Percentiles rank a stretch among this genome's conserved stretches.
phyloP scores from a whole-genome alignment of 352 stramenopile species.

The Phytophthora hybrid region DNA sequence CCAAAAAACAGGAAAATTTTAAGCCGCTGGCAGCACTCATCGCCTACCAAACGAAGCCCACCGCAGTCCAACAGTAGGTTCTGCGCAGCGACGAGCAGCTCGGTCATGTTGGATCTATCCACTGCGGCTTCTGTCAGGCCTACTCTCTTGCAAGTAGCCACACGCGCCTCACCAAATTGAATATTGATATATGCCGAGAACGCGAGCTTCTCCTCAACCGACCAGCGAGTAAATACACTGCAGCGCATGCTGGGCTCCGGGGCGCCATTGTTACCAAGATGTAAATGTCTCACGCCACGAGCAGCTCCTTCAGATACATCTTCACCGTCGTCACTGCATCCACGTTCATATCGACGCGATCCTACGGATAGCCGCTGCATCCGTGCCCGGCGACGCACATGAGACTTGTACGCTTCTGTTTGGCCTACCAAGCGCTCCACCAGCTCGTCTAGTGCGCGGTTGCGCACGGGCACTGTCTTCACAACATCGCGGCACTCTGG shows the following conservation, averaged over 20 bases:
- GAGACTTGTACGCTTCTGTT: slow-evolving; percentile 63
- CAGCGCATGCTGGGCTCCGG: slow-evolving; percentile 35
- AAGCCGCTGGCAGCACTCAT: slow-evolving; percentile 65
- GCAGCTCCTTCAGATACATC: slow-evolving; percentile 34
- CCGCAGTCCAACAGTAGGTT: slow-evolving; percentile 73
- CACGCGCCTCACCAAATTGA: slow-evolving; percentile 74
- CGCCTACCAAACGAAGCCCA: slow-evolving; percentile 51
- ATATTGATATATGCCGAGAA: slow-evolving; percentile 55
- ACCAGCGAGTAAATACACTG: slow-evolving; percentile 68
- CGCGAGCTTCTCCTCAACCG: slow-evolving; percentile 48
- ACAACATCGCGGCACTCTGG: slow-evolving; percentile 78
- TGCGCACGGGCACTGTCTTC: slow-evolving; percentile 75
- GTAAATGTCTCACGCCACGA: slow-evolving; percentile 31
- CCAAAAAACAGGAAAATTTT: slow-evolving; percentile 85
- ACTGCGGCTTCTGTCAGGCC: slow-evolving; percentile 73
- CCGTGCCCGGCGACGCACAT: slow-evolving; percentile 44
- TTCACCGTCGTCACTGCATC: slow-evolving; percentile 19
- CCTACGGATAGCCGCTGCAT: slow-evolving; percentile 36
- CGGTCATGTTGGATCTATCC: slow-evolving; percentile 54
- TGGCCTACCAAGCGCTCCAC: slow-evolving; percentile 74
- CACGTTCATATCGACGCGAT: slow-evolving; percentile 20
- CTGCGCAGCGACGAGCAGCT: slow-evolving; percentile 62
- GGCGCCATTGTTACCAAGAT: slow-evolving; percentile 20
- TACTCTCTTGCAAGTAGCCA: slow-evolving; percentile 65
- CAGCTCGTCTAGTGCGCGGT: slow-evolving; percentile 84